phyloP scores from a whole-genome alignment of 176 grass and related monocot species.

The Cenchrus americanus region DNA sequence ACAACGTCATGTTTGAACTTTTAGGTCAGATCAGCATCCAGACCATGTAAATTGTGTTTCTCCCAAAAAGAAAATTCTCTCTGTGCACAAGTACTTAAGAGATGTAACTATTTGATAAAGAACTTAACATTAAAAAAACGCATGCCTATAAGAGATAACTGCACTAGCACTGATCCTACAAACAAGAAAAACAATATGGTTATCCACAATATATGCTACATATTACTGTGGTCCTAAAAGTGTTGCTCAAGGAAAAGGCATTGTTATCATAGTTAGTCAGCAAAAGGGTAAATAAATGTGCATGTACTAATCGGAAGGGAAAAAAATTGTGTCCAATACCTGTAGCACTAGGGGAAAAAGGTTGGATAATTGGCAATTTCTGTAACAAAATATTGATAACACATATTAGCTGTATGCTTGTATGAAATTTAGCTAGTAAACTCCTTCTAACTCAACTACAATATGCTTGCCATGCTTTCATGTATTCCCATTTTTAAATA shows the following conservation, averaged over 20 bases:
- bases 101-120: constrained; percentile 15
- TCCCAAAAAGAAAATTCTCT: background rate
- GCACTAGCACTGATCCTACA: constrained; percentile 1
- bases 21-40: no score
- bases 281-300: constrained; percentile 1
- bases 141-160: background rate
- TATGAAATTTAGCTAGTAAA: background rate
- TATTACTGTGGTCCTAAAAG: constrained; percentile 1
- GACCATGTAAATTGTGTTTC: no score
- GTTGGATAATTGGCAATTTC: constrained; percentile 12
- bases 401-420: background rate
- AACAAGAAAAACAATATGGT: constrained; percentile 6
- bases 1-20: background rate
- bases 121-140: constrained; percentile 15
- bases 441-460: background rate
- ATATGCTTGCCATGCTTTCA: background rate
- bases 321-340: background rate
- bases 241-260: constrained; percentile 24
- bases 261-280: background rate
- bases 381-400: background rate
- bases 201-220: constrained; percentile 15
- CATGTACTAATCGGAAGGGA: background rate
- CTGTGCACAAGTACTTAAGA: background rate
- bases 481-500: background rate
- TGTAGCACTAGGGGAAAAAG: constrained; percentile 17